Percentiles rank a stretch among this genome's conserved stretches.
These are phyloP conservation scores for Plasmodium sp. DNA, from an alignment of 169 alveolate genomes.

Conservation along the genomic window DNA sequence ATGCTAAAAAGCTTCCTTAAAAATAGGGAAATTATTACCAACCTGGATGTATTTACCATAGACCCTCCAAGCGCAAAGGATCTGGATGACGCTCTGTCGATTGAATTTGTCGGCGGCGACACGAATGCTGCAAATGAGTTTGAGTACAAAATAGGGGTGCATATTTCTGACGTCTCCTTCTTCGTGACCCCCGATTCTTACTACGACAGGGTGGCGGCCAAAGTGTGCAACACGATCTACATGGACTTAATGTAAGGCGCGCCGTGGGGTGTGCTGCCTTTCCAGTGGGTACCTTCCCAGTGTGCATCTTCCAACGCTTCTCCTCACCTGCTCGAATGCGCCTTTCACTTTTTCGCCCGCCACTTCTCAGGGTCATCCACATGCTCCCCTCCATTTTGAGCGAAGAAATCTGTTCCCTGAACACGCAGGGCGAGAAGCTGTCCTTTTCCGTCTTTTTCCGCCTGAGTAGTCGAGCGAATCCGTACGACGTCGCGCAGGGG, in stretches of 20 bases:
- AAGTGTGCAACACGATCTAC: constrained; percentile 92
- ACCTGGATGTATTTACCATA: constrained; percentile 85
- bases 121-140: constrained; percentile 78
- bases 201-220: constrained; percentile 96
- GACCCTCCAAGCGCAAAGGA: constrained; percentile 99
- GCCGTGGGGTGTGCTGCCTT: background rate
- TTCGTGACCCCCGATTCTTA: constrained; percentile 93
- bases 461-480: constrained; percentile 18
- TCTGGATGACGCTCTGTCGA: constrained; percentile 98
- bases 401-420: constrained; percentile 90
- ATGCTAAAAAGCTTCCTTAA: constrained; percentile 40
- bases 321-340: background rate
- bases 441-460: constrained; percentile 89
- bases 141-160: constrained; percentile 95
- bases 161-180: constrained; percentile 98
- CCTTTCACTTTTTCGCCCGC: background rate
- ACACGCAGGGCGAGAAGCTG: constrained; percentile 88
- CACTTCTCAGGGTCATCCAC: constrained; percentile 71
- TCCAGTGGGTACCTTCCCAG: background rate
- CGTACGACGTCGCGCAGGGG: constrained; percentile 1
- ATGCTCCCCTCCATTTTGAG: constrained; percentile 92
- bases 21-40: constrained; percentile 62
- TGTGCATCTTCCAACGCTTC: background rate
- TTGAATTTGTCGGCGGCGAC: constrained; percentile 82
- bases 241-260: constrained; percentile 90